Evolutionary conservation across 2,329 filamentous ascomycete species (phyloP).

Genomic region (Dactylellina cionopaga): DNA sequence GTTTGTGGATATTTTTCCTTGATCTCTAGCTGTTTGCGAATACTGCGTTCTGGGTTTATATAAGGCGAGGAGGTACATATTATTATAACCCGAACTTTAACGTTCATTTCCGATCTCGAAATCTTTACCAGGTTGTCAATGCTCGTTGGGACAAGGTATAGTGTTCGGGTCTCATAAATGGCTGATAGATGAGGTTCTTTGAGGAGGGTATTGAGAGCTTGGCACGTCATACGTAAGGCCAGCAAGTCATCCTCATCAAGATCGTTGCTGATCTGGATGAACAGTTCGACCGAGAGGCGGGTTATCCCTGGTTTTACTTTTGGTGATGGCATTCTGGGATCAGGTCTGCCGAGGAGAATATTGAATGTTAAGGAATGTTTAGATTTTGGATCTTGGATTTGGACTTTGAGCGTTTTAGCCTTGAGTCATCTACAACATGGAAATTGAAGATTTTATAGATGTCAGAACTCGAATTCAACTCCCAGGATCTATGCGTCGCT

Average conservation of each 20-base stretch:
- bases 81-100: not conserved
- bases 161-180: constrained; percentile 11
- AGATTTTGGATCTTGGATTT: too few species aligned
- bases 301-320: not conserved
- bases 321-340: too few species aligned
- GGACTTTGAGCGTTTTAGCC: too few species aligned
- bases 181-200: constrained; percentile 2
- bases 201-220: not conserved
- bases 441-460: too few species aligned
- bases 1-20: not conserved
- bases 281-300: constrained; percentile 7
- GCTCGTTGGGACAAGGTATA: constrained; percentile 1
- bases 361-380: too few species aligned
- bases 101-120: constrained; percentile 14
- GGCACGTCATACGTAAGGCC: constrained; percentile 11
- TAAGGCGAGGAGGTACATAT: not conserved
- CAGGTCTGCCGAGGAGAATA: too few species aligned
- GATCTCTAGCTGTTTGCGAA: not conserved
- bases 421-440: too few species aligned
- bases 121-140: constrained; percentile 15
- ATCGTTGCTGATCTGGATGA: not conserved
- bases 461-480: too few species aligned
- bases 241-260: constrained; percentile 15
- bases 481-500: too few species aligned
- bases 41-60: too few species aligned